Base-by-base conservation (phyloP, 2,329 filamentous ascomycete species). In the Ophiostoma ulmi region DNA sequence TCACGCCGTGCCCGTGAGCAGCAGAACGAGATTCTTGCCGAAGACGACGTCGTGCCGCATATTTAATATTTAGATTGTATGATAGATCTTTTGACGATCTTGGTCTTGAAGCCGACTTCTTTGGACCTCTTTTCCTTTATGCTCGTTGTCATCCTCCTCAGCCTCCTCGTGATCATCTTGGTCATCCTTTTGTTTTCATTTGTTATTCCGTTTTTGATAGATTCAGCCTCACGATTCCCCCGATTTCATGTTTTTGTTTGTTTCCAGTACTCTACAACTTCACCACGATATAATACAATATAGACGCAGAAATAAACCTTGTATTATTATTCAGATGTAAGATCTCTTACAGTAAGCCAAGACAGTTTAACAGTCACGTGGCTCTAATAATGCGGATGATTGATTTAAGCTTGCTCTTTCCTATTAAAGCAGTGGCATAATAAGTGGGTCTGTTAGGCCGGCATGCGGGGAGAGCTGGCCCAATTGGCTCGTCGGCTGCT, bases 21-120 rank as follows among this genome's bases (percentile, higher is more conserved):
- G 38, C 69, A 61, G 26, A 67, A 70, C 22, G 72, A 73, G 11
- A 44, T 68, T 17, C 66, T 76, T 13, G 70, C 58, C 1, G 75
- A 75, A 2, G 75, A 76, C 20, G 75, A 76, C 17, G 67, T 76
- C 20, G 69, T 76, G 39, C 74, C 74, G 5, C 74, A 74, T 38
- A 72, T 75, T 20, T 75, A 68, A 68, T 31, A 7, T 31, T 31
- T 31, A 31, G 26, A 3, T 31, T 35, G 22, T 35, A 26, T 17
- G 11, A n/a, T 11, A 22, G 22, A 2, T 48, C 44, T 14, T 22
- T 55, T 7, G n/a, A 22, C 10, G 14, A 41, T 61, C 38, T 20
- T 10, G 8, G 41, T 22, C 48, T 55, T 20, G 48, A 26, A 26
- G 26, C 4, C 2, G 48, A 17, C 6, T 8, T 55, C 31, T 55